Evolutionary conservation across 257 asterid species (phyloP), one percentile per base, ranked within the genome.

Genomic region (Nicotiana attenuata): DNA sequence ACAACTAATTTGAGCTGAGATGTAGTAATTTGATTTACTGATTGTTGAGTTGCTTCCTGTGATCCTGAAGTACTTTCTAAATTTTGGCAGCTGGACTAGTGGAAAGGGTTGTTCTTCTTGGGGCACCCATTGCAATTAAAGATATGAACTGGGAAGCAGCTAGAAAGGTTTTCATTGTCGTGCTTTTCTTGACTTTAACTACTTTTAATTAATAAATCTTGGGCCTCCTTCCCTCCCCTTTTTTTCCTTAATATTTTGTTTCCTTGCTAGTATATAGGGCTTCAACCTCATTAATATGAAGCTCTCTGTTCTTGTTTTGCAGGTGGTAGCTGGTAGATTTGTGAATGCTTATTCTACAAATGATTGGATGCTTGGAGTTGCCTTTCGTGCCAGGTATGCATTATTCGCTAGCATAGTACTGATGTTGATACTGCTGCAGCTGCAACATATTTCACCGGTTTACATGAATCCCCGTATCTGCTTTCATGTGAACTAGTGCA

Each of bases 361-460:
- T 65, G 99, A 95, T 87, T 95, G 99, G 99, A 95, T 91, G 95
- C 98, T 95, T 52, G 99, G 97, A 85, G 73, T 95, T 84, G 97
- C 97, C 61, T 95, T 93, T 83, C 98, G 99, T 81, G 99, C 99
- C 28, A 95, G 84, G 99, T 92, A 91, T 64, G 90, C 65, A 65
- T 45, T 47, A 38, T 45, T 28, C 59, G 6, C 76, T 14, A 65
- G 41, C 63, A 52, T 26, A 52, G 26, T 75, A 75, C 47, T 75
- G 60, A 73, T 71, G 38, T 22, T 47, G 38, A 71, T 24, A 35
- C 20, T n/a, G 3, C 22, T 29, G 83, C 68, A 33, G 66, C 60
- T 71, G 78, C 14, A 45, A 20, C 15, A 20, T 45, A 13, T 38
- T 71, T 41, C 17, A 14, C 47, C 56, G 1, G 56, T 13, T 4